phyloP scores from a whole-genome alignment of 108 stramenopile genomes.

The Cyclotella sp. region DNA sequence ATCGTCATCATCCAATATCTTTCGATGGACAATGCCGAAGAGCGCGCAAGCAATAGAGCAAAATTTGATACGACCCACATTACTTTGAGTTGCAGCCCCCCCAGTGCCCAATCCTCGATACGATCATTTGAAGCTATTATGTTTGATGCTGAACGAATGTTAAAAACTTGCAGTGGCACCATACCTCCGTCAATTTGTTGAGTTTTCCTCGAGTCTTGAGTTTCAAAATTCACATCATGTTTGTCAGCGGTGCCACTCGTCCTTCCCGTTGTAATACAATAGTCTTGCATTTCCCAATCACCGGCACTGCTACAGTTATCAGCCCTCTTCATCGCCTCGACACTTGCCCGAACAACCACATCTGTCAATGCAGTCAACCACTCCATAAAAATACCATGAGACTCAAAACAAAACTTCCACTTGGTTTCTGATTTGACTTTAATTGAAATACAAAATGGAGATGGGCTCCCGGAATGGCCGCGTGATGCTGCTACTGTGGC shows the following conservation, averaged over 20 bases:
- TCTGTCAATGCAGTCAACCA: conserved; percentile 82
- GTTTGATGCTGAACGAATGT: neutral
- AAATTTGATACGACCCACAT: conserved; percentile 49
- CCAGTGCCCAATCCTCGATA: conserved; percentile 35
- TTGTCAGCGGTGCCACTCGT: neutral
- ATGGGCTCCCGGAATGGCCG: conserved; percentile 49
- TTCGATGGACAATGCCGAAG: conserved; percentile 50
- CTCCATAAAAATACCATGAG: conserved; percentile 67
- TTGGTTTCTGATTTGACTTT: conserved; percentile 66
- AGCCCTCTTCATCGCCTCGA: conserved; percentile 21
- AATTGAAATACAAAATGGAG: conserved; percentile 44
- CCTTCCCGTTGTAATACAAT: conserved; percentile 19
- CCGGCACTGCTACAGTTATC: neutral
- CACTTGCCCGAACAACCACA: conserved; percentile 68
- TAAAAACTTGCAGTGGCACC: neutral
- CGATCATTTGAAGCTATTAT: neutral
- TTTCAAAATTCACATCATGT: neutral
- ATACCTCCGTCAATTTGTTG: neutral
- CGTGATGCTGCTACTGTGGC: conserved; percentile 66
- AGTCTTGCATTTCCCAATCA: conserved; percentile 31
- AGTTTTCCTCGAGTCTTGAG: neutral
- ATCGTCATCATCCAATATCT: conserved; percentile 68
- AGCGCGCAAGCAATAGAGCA: conserved; percentile 54
- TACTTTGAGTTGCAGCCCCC: conserved; percentile 37
- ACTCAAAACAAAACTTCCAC: conserved; percentile 86